A percentile compares a stretch with the other conserved stretches of the same genome.
These are phyloP conservation scores for Naganishia cerealis DNA, from an alignment of 1,284 basidiomycete species.

Conservation along the genomic window DNA sequence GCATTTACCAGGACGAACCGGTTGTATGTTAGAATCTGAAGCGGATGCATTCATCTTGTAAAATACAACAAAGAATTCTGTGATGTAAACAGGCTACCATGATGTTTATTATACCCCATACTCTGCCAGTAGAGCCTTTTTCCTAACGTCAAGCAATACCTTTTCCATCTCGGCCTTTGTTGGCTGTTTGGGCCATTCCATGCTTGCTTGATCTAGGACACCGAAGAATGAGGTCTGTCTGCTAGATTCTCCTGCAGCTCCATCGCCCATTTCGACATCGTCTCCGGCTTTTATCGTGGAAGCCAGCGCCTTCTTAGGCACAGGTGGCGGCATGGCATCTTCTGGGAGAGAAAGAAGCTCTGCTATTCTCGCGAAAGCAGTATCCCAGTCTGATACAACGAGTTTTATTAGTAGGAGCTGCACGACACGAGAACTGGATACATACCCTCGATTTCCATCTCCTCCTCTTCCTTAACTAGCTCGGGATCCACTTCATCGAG, in stretches of 20 bases:
- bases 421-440: not conserved
- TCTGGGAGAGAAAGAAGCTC: constrained; percentile 60
- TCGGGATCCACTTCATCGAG: constrained; percentile 75
- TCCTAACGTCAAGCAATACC: constrained; percentile 73
- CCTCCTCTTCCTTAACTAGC: constrained; percentile 70
- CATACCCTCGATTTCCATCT: constrained; percentile 72
- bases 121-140: constrained; percentile 79
- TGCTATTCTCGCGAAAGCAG: constrained; percentile 62
- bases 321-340: constrained; percentile 35
- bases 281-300: constrained; percentile 32
- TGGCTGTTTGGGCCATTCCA: constrained; percentile 73
- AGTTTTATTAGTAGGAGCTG: constrained; percentile 2
- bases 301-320: constrained; percentile 26
- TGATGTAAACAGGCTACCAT: not conserved
- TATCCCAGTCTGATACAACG: constrained; percentile 64
- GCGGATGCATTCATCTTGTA: not conserved
- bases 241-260: constrained; percentile 34
- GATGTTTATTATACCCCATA: constrained; percentile 58
- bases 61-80: not conserved
- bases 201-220: constrained; percentile 69
- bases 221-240: constrained; percentile 60
- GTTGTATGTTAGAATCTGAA: not conserved
- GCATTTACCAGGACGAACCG: not conserved
- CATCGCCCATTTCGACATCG: constrained; percentile 33
- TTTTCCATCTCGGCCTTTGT: constrained; percentile 74